These are phyloP conservation scores for button mushroom (Agaricus bisporus) DNA, from an alignment of 768 basidiomycete genomes.

Conservation along the genomic window DNA sequence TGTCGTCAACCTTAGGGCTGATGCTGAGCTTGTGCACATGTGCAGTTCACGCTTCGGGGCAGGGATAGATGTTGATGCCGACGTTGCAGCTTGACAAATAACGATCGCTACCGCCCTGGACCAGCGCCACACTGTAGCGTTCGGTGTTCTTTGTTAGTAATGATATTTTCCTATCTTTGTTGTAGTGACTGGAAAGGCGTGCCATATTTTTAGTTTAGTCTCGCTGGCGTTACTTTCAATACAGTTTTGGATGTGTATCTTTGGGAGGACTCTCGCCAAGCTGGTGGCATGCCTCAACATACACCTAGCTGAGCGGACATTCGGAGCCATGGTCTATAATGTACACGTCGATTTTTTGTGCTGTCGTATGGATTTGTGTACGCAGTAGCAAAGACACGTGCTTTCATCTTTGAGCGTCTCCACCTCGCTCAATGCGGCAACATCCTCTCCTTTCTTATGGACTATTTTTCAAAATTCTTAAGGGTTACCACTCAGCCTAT, in stretches of 20 bases:
- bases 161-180: background rate
- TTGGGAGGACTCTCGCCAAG: slow-evolving; percentile 4
- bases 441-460: slow-evolving; percentile 40
- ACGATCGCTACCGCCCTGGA: slow-evolving; percentile 14
- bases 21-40: slow-evolving; percentile 12
- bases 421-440: background rate
- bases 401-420: background rate
- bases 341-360: slow-evolving; percentile 5
- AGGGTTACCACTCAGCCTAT: slow-evolving; percentile 34
- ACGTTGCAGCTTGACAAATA: slow-evolving; percentile 9
- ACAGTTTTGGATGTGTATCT: slow-evolving; percentile 11
- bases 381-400: slow-evolving; percentile 7
- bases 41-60: slow-evolving; percentile 14
- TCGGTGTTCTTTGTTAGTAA: slow-evolving; percentile 13
- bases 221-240: slow-evolving; percentile 6
- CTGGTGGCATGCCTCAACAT: slow-evolving; percentile 9
- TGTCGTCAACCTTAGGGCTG: slow-evolving; percentile 4
- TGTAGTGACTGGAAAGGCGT: background rate
- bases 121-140: slow-evolving; percentile 7
- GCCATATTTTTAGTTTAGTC: background rate
- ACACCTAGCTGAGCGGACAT: slow-evolving; percentile 7
- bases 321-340: slow-evolving; percentile 9
- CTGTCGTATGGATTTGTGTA: slow-evolving; percentile 6
- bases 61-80: slow-evolving; percentile 12
- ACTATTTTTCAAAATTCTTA: slow-evolving; percentile 84